Conservation (phyloP, 306 rosid species). For the Fagus crenata region DNA sequence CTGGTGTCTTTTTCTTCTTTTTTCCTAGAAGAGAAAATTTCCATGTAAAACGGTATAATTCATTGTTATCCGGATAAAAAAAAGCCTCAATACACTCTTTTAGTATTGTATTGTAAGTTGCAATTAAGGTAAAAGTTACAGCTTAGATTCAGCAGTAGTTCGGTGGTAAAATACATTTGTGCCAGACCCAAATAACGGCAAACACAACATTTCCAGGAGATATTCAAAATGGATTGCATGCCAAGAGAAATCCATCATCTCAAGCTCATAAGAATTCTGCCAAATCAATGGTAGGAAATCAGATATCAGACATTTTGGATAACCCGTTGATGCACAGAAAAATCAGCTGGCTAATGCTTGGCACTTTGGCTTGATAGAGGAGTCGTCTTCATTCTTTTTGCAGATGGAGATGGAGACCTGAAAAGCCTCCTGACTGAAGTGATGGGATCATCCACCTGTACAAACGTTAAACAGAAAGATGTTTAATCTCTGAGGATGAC, state of each 20-base stretch:
- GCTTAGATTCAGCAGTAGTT: constrained; percentile 9
- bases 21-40: constrained; percentile 11
- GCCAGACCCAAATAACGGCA: background rate
- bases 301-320: background rate
- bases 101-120: constrained; percentile 11
- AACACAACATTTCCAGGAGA: constrained; percentile 32
- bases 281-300: constrained; percentile 8
- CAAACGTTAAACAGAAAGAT: constrained; percentile 28
- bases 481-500: constrained; percentile 8
- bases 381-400: constrained; percentile 54
- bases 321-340: background rate
- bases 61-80: background rate
- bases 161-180: background rate
- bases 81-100: constrained; percentile 9
- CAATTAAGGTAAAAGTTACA: constrained; percentile 11
- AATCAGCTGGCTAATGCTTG: constrained; percentile 24
- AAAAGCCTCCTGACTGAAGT: constrained; percentile 73
- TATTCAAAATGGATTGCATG: constrained; percentile 26
- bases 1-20: background rate
- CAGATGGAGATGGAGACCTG: constrained; percentile 74
- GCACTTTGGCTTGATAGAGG: constrained; percentile 32
- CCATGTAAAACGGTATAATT: constrained; percentile 28
- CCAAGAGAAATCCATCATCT: background rate
- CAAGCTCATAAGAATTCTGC: background rate
- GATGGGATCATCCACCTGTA: constrained; percentile 90